phyloP scores from a whole-genome alignment of 2,329 filamentous ascomycete species.

The Penicillium concentricum region DNA sequence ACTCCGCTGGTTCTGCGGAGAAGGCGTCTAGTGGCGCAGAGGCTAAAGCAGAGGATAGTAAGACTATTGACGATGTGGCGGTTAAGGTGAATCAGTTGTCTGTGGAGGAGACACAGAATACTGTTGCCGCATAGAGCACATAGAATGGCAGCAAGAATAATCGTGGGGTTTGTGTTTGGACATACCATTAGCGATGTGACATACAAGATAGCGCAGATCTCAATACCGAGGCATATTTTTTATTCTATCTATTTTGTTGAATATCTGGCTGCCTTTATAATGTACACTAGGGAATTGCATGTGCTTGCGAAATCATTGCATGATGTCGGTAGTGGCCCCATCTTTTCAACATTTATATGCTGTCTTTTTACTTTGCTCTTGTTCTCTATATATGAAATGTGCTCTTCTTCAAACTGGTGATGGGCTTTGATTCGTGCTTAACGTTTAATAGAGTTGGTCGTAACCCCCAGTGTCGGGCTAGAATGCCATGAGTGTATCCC shows the following conservation, averaged over 20 bases:
- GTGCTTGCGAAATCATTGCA: not conserved
- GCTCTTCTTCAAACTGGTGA: not conserved
- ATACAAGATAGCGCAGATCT: conserved; percentile 1
- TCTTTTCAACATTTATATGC: conserved; percentile 9
- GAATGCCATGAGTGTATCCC: not conserved
- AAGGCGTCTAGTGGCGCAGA: not conserved
- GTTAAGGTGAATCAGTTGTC: conserved; percentile 2
- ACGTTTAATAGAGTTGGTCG: too few relatives aligned
- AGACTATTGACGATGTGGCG: conserved; percentile 4
- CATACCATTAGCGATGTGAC: not conserved
- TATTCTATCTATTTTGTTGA: not conserved
- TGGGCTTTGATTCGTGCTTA: not conserved
- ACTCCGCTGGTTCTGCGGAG: not conserved
- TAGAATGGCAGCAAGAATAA: conserved; percentile 1
- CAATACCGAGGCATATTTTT: not conserved
- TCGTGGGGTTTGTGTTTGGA: not conserved
- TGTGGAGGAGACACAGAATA: not conserved
- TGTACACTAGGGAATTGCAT: not conserved
- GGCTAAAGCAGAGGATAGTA: not conserved
- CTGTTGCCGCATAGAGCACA: conserved; percentile 5
- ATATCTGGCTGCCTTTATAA: not conserved
- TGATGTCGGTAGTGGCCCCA: not conserved
- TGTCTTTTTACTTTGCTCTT: conserved; percentile 6
- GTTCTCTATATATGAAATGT: not conserved
- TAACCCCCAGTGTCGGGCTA: not conserved